A percentile compares a stretch with the other conserved stretches of the same genome.
Evolutionary conservation across 2,329 filamentous ascomycete genomes (phyloP).

Genomic region (Pseudocercospora musae): DNA sequence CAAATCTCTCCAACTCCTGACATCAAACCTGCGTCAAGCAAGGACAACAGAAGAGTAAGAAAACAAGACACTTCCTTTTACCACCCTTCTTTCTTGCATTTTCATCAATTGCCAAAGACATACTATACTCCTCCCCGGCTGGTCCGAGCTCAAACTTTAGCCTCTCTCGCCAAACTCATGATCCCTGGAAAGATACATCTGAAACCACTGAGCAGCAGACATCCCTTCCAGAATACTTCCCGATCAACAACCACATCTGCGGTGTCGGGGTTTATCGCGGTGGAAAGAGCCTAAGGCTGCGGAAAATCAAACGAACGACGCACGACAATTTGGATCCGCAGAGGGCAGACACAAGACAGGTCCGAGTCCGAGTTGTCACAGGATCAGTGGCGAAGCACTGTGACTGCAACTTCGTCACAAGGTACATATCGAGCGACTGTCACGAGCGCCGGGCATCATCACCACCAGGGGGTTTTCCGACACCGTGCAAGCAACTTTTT

Average conservation of each 20-base stretch:
- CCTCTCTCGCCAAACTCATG: neutral
- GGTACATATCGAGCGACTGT: neutral
- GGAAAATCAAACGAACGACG: neutral
- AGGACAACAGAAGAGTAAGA: neutral
- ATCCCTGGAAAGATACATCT: neutral
- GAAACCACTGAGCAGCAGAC: neutral
- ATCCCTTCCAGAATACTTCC: neutral
- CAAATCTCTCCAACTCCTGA: constrained; percentile 4
- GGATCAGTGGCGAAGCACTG: neutral
- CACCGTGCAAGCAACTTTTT: neutral
- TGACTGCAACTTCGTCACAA: neutral
- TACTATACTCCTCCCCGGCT: neutral
- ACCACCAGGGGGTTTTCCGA: neutral
- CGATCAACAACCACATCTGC: neutral
- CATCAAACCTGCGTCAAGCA: constrained; percentile 4
- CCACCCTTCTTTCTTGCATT: neutral
- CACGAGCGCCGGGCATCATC: neutral
- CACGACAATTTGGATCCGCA: neutral
- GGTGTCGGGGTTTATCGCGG: neutral
- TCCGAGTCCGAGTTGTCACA: neutral
- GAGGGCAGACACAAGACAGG: neutral
- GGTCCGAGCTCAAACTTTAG: neutral
- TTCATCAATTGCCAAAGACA: neutral
- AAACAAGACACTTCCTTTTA: neutral
- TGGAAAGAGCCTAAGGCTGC: neutral